Evolutionary conservation across 495 filamentous ascomycete genomes (phyloP), one percentile per base, ranked within the genome.

Genomic region (Durotheca rogersii): DNA sequence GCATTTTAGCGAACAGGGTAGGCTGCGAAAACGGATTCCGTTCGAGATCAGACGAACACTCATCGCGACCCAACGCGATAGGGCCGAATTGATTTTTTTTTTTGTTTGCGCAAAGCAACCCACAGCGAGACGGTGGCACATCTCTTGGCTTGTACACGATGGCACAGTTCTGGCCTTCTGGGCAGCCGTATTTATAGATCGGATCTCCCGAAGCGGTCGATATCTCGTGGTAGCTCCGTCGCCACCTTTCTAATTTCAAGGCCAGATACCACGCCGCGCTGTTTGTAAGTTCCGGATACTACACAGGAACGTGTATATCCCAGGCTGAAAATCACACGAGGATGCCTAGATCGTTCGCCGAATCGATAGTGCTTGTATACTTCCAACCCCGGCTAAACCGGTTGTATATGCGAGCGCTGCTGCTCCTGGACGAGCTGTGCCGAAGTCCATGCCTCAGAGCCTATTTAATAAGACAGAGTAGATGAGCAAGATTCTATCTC

Each of bases 341-440:
- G 25, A 51, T 25, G 17, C 19, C 18, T 23, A 27, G 32, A 32
- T 18, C 47, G 18, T 29, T 58, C 25, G 41, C 32, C 38, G 31
- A 47, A 21, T 47, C 19, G 20, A 32, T 15, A 34, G 12, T 21
- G 16, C n/a, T 30, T 20, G 30, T 53, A 34, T 12, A 44, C 21
- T 32, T 23, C 23, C 29, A 20, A 15, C 14, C 37, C 21, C 54
- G 54, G 54, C 54, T 58, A 58, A 58, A 58, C 43, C 43, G 47
- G 54, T 2, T 51, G 55, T 58, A 49, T 47, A 39, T 58, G 15
- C 23, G 33, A 47, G 19, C 37, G 23, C 37, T 19, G 21, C 44
- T 34, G 33, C n/a, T 17, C 12, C 19, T 43, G 39, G 27, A 41
- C 41, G 53, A 47, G 36, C 12, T 16, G 21, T 16, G 46, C 27